Evolutionary conservation across 345 rosid genomes (phyloP), one percentile per base, ranked within the genome.

Genomic region (Aquilaria malaccensis): DNA sequence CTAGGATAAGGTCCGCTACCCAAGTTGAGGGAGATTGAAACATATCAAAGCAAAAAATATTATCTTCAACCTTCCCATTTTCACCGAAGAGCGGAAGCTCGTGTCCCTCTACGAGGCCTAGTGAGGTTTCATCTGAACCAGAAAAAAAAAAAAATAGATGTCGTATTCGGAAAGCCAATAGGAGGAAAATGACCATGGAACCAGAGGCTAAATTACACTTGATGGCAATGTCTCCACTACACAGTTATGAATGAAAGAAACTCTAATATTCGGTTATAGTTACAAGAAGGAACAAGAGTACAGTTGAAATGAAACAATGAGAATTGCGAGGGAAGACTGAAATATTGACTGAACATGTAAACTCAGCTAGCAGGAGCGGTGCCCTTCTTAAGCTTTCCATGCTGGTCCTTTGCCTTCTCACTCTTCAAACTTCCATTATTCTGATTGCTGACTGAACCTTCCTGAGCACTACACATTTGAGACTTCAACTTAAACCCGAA

Each of bases 391-490:
- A 78, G 85, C 66, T 81, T 84, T 56, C 76, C 86, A 50, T 70
- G 76, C 67, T 79, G 76, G 22, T 80, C 82, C 67, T 76, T 87
- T 45, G 72, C 74, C 78, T 82, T 86, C 81, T 78, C 94, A 10
- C 62, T 50, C 80, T 81, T 80, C 63, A 70, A 81, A 62, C 66
- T 76, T 57, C 70, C 77, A 9, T 52, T 76, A 51, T 81, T 87
- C 65, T 82, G 91, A 58, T 85, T 86, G 58, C 85, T 75, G 47
- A 89, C 91, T 5, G 96, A 89, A 31, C 88, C 88, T 68, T 93
- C 98, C 67, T 87, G 88, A 6, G 94, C 97, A 66, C 98, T 93
- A 66, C 97, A 93, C 96, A 93, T 87, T 68, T 89, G 97, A 13
- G 97, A 87, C 77, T 93, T 93, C 41, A 87, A 55, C 80, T 77